Conservation (phyloP, 116 monocot genomes). For the Posidonia oceanica region DNA sequence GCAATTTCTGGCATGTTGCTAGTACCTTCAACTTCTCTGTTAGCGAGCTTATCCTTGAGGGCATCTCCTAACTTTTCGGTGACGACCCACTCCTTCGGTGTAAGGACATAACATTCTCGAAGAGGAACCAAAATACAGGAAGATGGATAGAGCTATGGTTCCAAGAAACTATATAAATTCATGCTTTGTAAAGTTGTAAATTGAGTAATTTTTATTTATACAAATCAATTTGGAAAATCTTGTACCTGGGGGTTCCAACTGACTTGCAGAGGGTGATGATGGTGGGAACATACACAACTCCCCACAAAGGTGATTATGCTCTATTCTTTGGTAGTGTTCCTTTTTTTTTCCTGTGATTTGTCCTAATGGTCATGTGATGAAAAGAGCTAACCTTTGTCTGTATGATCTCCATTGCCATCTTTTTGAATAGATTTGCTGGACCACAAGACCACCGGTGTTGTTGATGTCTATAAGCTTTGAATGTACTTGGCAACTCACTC, state of each 20-base stretch:
- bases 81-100: too few relatives aligned
- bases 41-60: neutral
- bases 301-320: constrained; percentile 5
- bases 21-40: neutral
- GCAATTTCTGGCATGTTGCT: neutral
- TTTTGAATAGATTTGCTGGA: constrained; percentile 18
- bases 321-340: neutral
- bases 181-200: too few relatives aligned
- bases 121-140: constrained; percentile 16
- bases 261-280: constrained; percentile 12
- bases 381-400: constrained; percentile 5
- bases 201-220: too few relatives aligned
- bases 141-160: constrained; percentile 13
- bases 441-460: constrained; percentile 21
- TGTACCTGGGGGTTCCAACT: constrained; percentile 16
- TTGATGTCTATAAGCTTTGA: constrained; percentile 15
- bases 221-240: too few relatives aligned
- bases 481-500: constrained; percentile 18
- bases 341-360: neutral
- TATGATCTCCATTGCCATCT: constrained; percentile 19
- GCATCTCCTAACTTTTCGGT: constrained; percentile 20
- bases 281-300: constrained; percentile 11
- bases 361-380: neutral
- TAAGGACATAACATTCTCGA: constrained; percentile 23
- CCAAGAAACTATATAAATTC: neutral